Conservation (phyloP, 2,329 filamentous ascomycete genomes). For the Ceratocystis destructans region DNA sequence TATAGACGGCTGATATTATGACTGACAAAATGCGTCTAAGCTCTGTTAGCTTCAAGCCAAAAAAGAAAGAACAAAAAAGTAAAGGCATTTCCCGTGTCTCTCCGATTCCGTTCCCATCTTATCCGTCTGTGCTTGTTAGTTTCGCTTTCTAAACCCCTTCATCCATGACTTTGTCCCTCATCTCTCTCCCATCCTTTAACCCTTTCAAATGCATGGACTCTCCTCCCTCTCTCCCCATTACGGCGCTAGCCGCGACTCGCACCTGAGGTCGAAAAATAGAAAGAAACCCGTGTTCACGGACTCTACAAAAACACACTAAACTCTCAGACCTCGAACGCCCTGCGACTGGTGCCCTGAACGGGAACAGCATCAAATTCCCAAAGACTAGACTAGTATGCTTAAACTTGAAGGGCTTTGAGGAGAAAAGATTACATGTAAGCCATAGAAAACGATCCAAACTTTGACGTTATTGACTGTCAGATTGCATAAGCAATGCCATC, state of each 20-base stretch:
- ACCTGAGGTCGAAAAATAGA: neutral
- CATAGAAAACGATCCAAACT: neutral
- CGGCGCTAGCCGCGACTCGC: neutral
- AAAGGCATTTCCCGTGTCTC: neutral
- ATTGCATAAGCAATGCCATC: neutral
- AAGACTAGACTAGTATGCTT: neutral
- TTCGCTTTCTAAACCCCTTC: neutral
- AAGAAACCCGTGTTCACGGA: neutral
- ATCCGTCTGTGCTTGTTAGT: neutral
- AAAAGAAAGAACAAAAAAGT: neutral
- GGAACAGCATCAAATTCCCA: no score
- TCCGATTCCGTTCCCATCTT: neutral
- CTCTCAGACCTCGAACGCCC: neutral
- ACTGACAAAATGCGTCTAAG: neutral
- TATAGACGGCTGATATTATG: no score
- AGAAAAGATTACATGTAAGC: neutral
- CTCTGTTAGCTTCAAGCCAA: neutral
- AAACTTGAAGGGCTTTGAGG: neutral
- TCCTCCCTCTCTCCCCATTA: neutral
- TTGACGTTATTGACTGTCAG: neutral
- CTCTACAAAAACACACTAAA: neutral
- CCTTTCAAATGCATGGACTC: neutral
- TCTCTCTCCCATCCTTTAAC: neutral
- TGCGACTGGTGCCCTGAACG: neutral
- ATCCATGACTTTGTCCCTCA: neutral